These are phyloP conservation scores for Schwanniomyces vanrijiae DNA, from an alignment of 805 yeast genomes.

Conservation along the genomic window DNA sequence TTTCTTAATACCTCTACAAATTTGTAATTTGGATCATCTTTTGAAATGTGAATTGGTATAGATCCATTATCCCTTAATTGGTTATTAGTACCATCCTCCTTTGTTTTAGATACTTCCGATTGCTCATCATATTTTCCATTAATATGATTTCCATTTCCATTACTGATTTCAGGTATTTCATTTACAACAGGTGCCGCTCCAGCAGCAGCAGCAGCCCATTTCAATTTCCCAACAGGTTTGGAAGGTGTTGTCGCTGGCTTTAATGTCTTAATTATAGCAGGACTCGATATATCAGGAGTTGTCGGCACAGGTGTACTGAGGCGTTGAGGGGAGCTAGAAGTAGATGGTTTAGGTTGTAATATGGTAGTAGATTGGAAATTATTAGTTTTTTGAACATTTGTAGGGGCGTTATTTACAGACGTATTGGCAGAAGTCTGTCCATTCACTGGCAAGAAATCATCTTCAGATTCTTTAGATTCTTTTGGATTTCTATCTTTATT, in stretches of 20 bases:
- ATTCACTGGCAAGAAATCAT: not conserved
- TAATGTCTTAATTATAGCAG: conserved; percentile 42
- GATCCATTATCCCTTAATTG: not conserved
- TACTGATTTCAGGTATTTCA: conserved; percentile 2
- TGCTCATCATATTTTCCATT: not conserved
- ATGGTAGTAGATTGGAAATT: conserved; percentile 1
- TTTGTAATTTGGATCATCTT: conserved; percentile 2
- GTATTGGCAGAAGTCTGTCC: not conserved
- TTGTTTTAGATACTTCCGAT: not conserved
- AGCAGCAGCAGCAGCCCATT: conserved; percentile 55
- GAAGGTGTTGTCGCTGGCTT: conserved; percentile 59
- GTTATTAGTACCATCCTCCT: not conserved
- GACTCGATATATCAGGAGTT: conserved; percentile 32
- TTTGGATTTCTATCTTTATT: conserved; percentile 1
- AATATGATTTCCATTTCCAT: not conserved
- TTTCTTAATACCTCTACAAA: conserved; percentile 28
- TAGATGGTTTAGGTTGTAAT: not conserved
- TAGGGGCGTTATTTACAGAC: not conserved
- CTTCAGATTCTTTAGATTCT: conserved; percentile 1
- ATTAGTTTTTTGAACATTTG: not conserved
- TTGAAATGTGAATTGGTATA: not conserved
- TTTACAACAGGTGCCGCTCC: conserved; percentile 6
- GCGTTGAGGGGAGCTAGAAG: conserved; percentile 6
- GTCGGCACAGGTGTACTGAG: conserved; percentile 8
- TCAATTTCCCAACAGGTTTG: conserved; percentile 53